These are phyloP conservation scores for Colletotrichum sp. DNA, from an alignment of 2,329 filamentous ascomycete species.

Conservation along the genomic window DNA sequence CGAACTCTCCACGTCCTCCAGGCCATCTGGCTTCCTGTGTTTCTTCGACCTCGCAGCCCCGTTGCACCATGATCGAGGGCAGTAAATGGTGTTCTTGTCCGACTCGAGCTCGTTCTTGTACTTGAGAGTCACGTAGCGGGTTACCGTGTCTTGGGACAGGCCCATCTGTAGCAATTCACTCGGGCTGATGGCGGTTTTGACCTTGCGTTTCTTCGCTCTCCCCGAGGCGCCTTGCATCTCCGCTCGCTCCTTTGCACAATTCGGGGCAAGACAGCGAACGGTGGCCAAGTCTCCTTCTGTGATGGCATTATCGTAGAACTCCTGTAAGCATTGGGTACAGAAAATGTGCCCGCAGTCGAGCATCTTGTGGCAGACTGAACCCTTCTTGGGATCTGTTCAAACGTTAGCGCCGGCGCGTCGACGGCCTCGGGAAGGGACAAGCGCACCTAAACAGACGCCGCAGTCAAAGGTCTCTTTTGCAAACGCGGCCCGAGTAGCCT, in stretches of 20 bases:
- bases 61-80: slow-evolving; percentile 90
- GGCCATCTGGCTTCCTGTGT: slow-evolving; percentile 72
- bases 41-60: slow-evolving; percentile 81
- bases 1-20: slow-evolving; percentile 62
- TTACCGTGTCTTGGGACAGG: slow-evolving; percentile 72
- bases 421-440: neutral
- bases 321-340: slow-evolving; percentile 83
- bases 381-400: slow-evolving; percentile 82
- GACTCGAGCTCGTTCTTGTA: slow-evolving; percentile 92
- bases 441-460: slow-evolving; percentile 75
- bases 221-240: slow-evolving; percentile 31
- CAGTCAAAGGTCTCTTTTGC: slow-evolving; percentile 87
- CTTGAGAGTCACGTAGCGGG: slow-evolving; percentile 87
- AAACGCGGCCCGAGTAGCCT: slow-evolving; percentile 76
- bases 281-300: slow-evolving; percentile 80
- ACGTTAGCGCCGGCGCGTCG: slow-evolving; percentile 21
- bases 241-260: slow-evolving; percentile 72
- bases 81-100: slow-evolving; percentile 91
- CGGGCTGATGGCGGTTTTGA: slow-evolving; percentile 75
- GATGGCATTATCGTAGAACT: slow-evolving; percentile 91
- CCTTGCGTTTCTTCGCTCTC: slow-evolving; percentile 56
- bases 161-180: slow-evolving; percentile 84
- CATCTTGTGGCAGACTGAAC: slow-evolving; percentile 79
- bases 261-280: slow-evolving; percentile 81
- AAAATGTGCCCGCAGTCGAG: slow-evolving; percentile 89